Evolutionary conservation across 768 basidiomycete species (phyloP).

Genomic region (Lanmaoa rubissima): DNA sequence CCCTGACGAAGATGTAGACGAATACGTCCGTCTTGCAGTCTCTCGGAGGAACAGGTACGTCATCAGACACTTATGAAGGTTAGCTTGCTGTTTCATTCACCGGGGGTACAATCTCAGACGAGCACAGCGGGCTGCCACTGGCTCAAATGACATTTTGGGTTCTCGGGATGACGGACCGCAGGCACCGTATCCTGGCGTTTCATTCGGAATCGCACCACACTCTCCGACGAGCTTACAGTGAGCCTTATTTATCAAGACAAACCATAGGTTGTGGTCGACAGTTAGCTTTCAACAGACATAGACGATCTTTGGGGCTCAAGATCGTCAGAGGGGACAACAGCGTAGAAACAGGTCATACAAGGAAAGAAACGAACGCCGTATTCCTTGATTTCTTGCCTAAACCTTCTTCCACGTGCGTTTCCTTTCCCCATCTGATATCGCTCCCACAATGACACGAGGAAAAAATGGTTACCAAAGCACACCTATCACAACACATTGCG

Average conservation of each 20-base stretch:
- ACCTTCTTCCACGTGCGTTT: slow-evolving; percentile 15
- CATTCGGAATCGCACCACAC: not conserved
- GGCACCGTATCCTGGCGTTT: not conserved
- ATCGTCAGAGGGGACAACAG: not conserved
- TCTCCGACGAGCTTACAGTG: slow-evolving; percentile 6
- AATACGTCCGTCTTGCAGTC: slow-evolving; percentile 37
- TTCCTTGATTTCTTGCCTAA: not conserved
- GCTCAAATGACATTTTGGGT: not conserved
- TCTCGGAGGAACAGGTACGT: slow-evolving; percentile 18
- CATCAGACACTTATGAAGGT: not conserved
- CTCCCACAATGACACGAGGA: not conserved
- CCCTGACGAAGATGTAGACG: slow-evolving; percentile 51
- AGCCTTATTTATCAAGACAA: not conserved
- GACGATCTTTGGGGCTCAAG: not conserved
- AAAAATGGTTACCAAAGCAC: not conserved
- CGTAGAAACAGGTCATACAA: not conserved
- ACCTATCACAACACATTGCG: not conserved
- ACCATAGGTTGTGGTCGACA: not conserved
- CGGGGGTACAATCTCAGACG: slow-evolving; percentile 1
- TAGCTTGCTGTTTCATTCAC: slow-evolving; percentile 7
- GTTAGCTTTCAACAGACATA: slow-evolving; percentile 6
- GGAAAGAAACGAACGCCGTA: not conserved
- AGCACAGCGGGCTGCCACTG: not conserved
- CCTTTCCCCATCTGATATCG: not conserved
- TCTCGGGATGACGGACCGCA: not conserved